Evolutionary conservation across 371 early-diverging fungal species (phyloP), one percentile per base, ranked within the genome.

Genomic region (Mucor plumbeus): DNA sequence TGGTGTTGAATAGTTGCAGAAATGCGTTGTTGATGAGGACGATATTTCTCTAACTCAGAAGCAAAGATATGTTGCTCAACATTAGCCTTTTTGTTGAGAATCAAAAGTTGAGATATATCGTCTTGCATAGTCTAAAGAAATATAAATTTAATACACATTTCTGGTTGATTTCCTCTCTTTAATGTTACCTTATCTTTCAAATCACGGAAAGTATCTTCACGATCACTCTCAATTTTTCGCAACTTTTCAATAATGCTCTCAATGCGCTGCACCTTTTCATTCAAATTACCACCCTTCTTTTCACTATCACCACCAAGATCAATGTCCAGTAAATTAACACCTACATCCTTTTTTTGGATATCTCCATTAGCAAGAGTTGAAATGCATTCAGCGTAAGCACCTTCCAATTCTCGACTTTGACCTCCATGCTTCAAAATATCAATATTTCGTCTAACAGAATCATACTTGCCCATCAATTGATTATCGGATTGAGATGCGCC

Each of bases 11-110:
- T 78, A 54, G 92, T 90, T 1, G 91, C 82, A 11, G 87, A 79
- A 36, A 98, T 82, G 17, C 92, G 85, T 40, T 91, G 88, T 58
- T 90, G 87, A 67, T 92, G 86, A 11, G 91, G 90, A 5, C 90
- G 83, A 73, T 90, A 98, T 78, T 98, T 98, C 70, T 91, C 91
- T 38, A 98, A 82, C 71, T 98, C 96, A 59, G 89, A 78, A 4
- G 90, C 87, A 85, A 97, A 97, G 10, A 98, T 81, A 61, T 95
- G 92, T 39, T 87, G 88, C 68, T 95, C 96, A 10, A 90, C 86
- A 60, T 91, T 89, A 11, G 84, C 76, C 71, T 88, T 90, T 65
- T 92, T 93, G 84, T 95, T 94, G 7, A 94, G 65, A 55, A 97
- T 86, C 66, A 98, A 76, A 9, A 92, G 61, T 17, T 89, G 84